phyloP scores from a whole-genome alignment of 371 early-diverging fungal genomes.

The Mucor piriformis region DNA sequence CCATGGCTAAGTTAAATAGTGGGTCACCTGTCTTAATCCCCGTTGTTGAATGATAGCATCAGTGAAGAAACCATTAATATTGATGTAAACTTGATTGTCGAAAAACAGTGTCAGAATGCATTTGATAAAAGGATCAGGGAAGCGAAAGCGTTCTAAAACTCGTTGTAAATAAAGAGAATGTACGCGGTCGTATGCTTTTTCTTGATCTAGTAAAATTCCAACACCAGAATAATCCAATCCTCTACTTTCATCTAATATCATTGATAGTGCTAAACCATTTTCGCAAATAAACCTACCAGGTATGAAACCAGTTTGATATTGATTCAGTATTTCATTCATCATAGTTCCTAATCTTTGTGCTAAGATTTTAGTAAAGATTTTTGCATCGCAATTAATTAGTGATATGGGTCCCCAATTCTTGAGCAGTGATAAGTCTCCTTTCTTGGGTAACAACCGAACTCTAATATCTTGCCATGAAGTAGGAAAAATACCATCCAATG shows the following conservation, averaged over 20 bases:
- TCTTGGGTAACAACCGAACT: conserved; percentile 15
- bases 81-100: conserved; percentile 2
- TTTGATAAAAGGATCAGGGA: conserved; percentile 3
- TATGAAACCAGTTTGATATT: conserved; percentile 26
- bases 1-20: conserved; percentile 25
- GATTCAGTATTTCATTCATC: conserved; percentile 2
- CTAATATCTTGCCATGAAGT: conserved; percentile 1
- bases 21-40: conserved; percentile 30
- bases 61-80: conserved; percentile 19
- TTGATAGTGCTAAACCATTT: conserved; percentile 9
- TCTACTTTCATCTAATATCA: conserved; percentile 5
- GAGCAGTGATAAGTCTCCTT: conserved; percentile 2
- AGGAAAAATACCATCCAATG: neutral
- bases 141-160: conserved; percentile 9
- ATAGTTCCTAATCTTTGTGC: neutral
- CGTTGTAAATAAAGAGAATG: conserved; percentile 14
- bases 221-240: neutral
- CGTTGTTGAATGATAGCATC: conserved; percentile 6
- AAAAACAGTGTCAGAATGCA: conserved; percentile 12
- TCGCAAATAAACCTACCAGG: conserved; percentile 17
- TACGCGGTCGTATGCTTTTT: conserved; percentile 28
- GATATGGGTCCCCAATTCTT: conserved; percentile 31
- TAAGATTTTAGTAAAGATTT: conserved; percentile 27
- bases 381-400: conserved; percentile 23
- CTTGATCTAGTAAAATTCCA: conserved; percentile 25